Percentiles rank a stretch among this genome's conserved stretches.
phyloP scores from a whole-genome alignment of 495 filamentous ascomycete genomes.

The Trichoderma virens region DNA sequence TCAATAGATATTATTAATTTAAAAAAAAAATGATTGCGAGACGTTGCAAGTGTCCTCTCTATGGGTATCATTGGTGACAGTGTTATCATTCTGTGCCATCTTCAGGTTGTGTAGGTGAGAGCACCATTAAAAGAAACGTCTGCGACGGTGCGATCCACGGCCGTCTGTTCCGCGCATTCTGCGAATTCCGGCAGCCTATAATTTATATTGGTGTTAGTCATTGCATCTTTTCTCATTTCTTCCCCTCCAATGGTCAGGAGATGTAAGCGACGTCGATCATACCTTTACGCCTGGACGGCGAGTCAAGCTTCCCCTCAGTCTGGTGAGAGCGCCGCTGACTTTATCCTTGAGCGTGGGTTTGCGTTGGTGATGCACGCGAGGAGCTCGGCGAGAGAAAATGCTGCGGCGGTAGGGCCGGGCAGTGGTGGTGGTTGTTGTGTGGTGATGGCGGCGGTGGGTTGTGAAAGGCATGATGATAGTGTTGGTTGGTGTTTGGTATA shows the following conservation, averaged over 20 bases:
- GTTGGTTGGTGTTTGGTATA: not conserved
- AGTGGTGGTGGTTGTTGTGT: conserved; percentile 17
- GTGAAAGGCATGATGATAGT: conserved; percentile 2
- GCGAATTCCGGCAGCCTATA: conserved; percentile 61
- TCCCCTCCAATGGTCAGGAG: conserved; percentile 10
- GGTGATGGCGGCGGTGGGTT: conserved; percentile 16
- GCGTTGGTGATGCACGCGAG: conserved; percentile 43
- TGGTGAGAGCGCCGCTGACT: conserved; percentile 59
- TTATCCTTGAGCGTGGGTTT: conserved; percentile 57
- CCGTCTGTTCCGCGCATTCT: conserved; percentile 69
- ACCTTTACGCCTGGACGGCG: conserved; percentile 57
- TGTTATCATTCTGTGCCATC: not conserved
- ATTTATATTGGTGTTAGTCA: not conserved
- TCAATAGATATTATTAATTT: not conserved
- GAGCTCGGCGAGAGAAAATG: conserved; percentile 7
- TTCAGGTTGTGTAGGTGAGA: too few relatives aligned
- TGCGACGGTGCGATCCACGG: conserved; percentile 32
- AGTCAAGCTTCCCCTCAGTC: conserved; percentile 55
- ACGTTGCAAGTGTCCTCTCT: not conserved
- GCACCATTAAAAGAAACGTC: conserved; percentile 15
- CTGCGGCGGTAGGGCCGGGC: conserved; percentile 15
- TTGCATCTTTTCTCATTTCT: not conserved
- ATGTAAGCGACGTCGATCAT: conserved; percentile 14
- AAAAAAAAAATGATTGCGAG: not conserved
- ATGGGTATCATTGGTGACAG: conserved; percentile 4